phyloP scores from a whole-genome alignment of 1,284 basidiomycete genomes.

The Vanrija sp. region DNA sequence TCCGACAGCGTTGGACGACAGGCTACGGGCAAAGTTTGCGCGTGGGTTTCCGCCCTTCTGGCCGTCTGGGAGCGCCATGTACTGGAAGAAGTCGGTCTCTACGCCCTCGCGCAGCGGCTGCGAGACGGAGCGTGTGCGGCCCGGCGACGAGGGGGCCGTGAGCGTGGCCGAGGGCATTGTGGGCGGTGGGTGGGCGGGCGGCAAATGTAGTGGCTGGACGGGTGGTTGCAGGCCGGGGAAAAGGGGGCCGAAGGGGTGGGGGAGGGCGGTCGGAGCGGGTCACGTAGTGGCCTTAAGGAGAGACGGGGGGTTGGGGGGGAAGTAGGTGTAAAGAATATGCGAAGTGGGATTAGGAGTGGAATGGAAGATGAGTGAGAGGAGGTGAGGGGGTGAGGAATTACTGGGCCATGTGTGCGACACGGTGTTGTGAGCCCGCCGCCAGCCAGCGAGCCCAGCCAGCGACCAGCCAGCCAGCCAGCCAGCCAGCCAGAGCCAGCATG shows the following conservation, averaged over 20 bases:
- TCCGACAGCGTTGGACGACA: background rate
- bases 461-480: background rate
- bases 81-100: slow-evolving; percentile 24
- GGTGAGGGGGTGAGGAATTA: background rate
- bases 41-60: slow-evolving; percentile 8
- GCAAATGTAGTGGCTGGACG: background rate
- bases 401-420: background rate
- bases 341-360: background rate
- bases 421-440: background rate
- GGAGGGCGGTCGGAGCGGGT: background rate
- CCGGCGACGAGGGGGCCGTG: slow-evolving; percentile 28
- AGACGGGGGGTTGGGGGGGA: background rate
- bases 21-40: slow-evolving; percentile 6
- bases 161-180: slow-evolving; percentile 28
- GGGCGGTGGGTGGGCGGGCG: background rate
- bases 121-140: slow-evolving; percentile 40
- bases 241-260: background rate
- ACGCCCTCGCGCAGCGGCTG: slow-evolving; percentile 43
- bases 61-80: background rate
- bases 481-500: background rate
- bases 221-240: background rate
- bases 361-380: background rate
- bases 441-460: background rate
- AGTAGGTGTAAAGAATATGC: background rate
- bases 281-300: background rate